Base-by-base conservation (phyloP, 768 basidiomycete species). In the Psilocybe azurescens region DNA sequence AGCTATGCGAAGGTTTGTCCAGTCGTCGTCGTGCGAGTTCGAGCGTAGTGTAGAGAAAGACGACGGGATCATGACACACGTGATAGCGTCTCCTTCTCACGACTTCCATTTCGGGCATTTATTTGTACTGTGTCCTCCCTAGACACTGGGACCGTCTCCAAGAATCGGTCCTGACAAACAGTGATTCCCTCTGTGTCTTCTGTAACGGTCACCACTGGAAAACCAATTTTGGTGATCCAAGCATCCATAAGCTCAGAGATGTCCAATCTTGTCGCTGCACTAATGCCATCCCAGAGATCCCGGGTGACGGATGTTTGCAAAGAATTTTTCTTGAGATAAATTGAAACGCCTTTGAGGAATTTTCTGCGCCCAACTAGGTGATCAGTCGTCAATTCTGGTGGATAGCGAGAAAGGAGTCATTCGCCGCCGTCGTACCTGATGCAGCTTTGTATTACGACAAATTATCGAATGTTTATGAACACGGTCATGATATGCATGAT, bases 311-410 rank as follows among this genome's bases (percentile, higher is more conserved):
- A 24, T 93, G 75, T 94, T 97, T 24, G 83, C 87, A 73, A 90
- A 99, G 7, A 95, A 77, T 66, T 92, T 89, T 88, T 86, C 79
- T 95, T 96, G 64, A 99, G 86, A 78, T 99, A 98, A 61, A 93
- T 83, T 1, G 94, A 94, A 49, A 97, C 94, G 36, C 93, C 93
- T 69, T 88, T 86, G 53, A 95, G 76, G 84, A 99, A 97, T 58
- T 77, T 83, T 5, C 95, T 93, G 74, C 97, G 89, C 51, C 96
- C 95, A 18, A 97, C 96, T 84, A 36, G 33, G 11, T 11, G 11
- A 36, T 36, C 33, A 1, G 33, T 36, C 1, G 33, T 24, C 24
- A 24, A 24, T 24, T 24, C 2, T 24, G 24, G 2, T 24, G 24
- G 24, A 24, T 24, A 24, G 24, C 24, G 1, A 24, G 24, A 24